These are phyloP conservation scores for Brettanomyces naardenensis DNA, from an alignment of 805 yeast genomes.

Conservation along the genomic window DNA sequence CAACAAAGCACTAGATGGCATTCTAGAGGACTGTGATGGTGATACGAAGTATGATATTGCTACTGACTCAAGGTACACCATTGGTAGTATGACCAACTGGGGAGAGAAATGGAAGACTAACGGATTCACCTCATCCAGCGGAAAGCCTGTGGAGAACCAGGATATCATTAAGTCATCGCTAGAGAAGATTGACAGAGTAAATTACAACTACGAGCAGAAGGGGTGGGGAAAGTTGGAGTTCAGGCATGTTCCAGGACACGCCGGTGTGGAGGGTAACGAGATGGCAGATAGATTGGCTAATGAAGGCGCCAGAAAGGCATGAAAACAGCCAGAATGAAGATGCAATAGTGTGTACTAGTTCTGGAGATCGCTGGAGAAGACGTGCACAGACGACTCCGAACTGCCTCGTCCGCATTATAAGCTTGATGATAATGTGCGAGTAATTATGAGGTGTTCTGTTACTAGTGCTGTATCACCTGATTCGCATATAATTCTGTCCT, in stretches of 20 bases:
- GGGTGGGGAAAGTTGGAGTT: slow-evolving; percentile 36
- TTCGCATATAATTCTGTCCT: no score
- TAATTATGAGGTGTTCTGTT: no score
- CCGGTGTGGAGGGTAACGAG: slow-evolving; percentile 64
- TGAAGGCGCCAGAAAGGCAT: slow-evolving; percentile 27
- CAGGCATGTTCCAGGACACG: slow-evolving; percentile 66
- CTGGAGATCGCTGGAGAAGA: no score
- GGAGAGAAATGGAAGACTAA: slow-evolving; percentile 44
- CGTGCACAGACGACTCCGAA: no score
- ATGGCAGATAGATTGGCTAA: slow-evolving; percentile 71
- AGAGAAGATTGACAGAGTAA: slow-evolving; percentile 22
- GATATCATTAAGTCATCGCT: slow-evolving; percentile 37
- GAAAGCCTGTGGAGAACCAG: slow-evolving; percentile 38
- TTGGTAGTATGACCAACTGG: slow-evolving; percentile 52
- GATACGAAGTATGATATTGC: slow-evolving; percentile 32
- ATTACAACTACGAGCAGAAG: slow-evolving; percentile 26
- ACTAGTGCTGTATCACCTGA: no score
- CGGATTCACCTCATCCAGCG: slow-evolving; percentile 42
- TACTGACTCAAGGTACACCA: slow-evolving; percentile 68
- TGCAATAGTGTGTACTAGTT: no score
- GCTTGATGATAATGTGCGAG: no score
- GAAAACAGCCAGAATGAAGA: no score
- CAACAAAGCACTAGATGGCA: slow-evolving; percentile 38
- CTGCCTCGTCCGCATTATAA: no score
- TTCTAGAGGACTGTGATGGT: slow-evolving; percentile 23